phyloP scores from a whole-genome alignment of 345 rosid species.

The Capsella bursapastoris region DNA sequence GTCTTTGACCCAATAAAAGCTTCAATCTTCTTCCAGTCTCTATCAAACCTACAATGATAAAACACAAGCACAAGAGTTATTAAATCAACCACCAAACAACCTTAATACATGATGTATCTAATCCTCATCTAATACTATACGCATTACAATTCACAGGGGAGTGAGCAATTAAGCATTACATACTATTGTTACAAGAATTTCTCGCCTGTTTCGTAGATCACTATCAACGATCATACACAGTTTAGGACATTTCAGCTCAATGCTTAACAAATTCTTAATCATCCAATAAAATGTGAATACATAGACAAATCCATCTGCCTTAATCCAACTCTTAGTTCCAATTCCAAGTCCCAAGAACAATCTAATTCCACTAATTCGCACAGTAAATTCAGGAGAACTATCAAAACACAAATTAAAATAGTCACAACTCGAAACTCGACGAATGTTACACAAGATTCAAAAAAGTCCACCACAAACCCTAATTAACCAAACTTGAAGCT shows the following conservation, averaged over 20 bases:
- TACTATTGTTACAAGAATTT: too few species aligned
- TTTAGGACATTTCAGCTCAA: background rate
- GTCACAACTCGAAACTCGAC: constrained; percentile 1
- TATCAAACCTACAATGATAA: constrained; percentile 65
- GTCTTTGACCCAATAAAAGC: constrained; percentile 91
- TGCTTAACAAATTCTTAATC: background rate
- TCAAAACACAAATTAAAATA: background rate
- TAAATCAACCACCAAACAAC: constrained; percentile 13
- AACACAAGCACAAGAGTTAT: constrained; percentile 24
- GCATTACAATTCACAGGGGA: constrained; percentile 2
- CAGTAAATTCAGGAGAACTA: background rate
- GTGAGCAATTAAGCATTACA: background rate
- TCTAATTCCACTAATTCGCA: constrained; percentile 2
- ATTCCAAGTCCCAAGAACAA: background rate
- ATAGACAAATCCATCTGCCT: background rate
- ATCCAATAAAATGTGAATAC: background rate
- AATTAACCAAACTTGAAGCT: constrained; percentile 26
- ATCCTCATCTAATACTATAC: background rate
- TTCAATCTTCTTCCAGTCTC: constrained; percentile 95
- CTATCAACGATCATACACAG: too few species aligned
- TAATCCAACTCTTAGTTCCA: constrained; percentile 9
- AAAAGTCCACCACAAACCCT: constrained; percentile 36
- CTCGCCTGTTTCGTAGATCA: too few species aligned
- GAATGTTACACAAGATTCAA: background rate
- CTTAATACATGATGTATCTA: constrained; percentile 14